phyloP scores from a whole-genome alignment of 306 rosid genomes.

The Erythrophleum fordii region DNA sequence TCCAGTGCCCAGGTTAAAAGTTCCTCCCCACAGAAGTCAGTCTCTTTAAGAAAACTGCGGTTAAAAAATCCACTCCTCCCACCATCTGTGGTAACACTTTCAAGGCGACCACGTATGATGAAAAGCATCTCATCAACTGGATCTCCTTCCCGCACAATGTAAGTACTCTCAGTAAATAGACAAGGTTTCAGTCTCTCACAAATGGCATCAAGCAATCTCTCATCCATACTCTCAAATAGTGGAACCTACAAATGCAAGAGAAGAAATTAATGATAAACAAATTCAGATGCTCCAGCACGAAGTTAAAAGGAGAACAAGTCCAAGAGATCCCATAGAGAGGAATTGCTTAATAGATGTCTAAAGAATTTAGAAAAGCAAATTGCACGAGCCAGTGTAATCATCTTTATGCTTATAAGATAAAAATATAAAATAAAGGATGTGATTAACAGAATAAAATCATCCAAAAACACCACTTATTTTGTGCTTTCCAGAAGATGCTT shows the following conservation, averaged over 20 bases:
- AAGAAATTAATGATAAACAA: conserved; percentile 27
- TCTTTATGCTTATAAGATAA: background rate
- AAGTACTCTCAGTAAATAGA: conserved; percentile 76
- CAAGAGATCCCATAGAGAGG: conserved; percentile 11
- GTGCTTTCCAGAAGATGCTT: background rate
- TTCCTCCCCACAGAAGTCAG: conserved; percentile 94
- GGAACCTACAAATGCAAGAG: conserved; percentile 69
- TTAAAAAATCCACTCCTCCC: conserved; percentile 92
- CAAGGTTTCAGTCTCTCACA: conserved; percentile 90
- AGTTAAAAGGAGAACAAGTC: conserved; percentile 16
- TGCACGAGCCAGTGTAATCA: background rate
- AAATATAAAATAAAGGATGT: background rate
- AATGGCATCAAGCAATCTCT: conserved; percentile 88
- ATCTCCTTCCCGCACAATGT: conserved; percentile 89
- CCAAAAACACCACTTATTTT: background rate
- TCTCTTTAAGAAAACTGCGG: conserved; percentile 74
- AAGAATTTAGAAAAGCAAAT: conserved; percentile 14
- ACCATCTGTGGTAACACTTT: conserved; percentile 92
- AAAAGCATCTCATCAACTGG: conserved; percentile 96
- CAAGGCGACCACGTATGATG: conserved; percentile 89
- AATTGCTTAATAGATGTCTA: conserved; percentile 13
- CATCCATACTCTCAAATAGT: conserved; percentile 86
- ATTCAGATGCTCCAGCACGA: conserved; percentile 6
- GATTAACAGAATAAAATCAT: conserved; percentile 19
- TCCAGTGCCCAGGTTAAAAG: conserved; percentile 95